Conservation (phyloP, 495 filamentous ascomycete genomes). For the Delitschia confertaspora region DNA sequence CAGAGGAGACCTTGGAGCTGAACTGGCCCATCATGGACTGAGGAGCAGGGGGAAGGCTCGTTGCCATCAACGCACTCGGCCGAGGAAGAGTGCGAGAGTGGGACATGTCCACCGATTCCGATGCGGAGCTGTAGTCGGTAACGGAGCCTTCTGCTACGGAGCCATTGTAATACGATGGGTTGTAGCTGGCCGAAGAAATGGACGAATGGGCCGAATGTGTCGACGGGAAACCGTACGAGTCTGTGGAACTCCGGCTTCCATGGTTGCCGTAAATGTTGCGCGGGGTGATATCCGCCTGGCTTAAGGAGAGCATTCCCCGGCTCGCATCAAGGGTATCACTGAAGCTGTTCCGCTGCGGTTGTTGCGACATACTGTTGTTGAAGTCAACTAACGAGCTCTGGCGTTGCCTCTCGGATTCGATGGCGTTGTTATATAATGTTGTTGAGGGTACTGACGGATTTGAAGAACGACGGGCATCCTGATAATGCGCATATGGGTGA, state of each 20-base stretch:
- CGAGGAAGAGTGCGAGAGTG: slow-evolving; percentile 74
- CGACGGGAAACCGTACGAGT: slow-evolving; percentile 88
- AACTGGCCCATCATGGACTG: slow-evolving; percentile 99
- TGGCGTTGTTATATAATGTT: slow-evolving; percentile 39
- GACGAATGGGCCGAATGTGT: slow-evolving; percentile 91
- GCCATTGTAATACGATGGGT: slow-evolving; percentile 59
- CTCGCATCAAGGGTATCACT: slow-evolving; percentile 81
- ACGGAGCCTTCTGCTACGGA: slow-evolving; percentile 77
- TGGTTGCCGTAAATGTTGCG: slow-evolving; percentile 72
- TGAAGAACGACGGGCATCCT: slow-evolving; percentile 69
- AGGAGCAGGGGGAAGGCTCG: slow-evolving; percentile 65
- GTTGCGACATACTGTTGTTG: slow-evolving; percentile 47
- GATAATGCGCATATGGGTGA: slow-evolving; percentile 46
- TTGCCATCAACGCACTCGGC: slow-evolving; percentile 60
- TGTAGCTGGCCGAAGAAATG: slow-evolving; percentile 70
- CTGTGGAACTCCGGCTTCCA: slow-evolving; percentile 61
- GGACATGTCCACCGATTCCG: slow-evolving; percentile 75
- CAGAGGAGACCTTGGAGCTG: slow-evolving; percentile 91
- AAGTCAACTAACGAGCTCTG: slow-evolving; percentile 55
- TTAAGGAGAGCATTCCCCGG: slow-evolving; percentile 89
- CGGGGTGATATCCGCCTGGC: slow-evolving; percentile 72
- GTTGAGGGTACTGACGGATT: slow-evolving; percentile 73
- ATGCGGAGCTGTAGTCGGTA: slow-evolving; percentile 86
- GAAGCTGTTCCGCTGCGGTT: slow-evolving; percentile 57
- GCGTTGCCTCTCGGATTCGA: slow-evolving; percentile 40